Evolutionary conservation across 306 rosid species (phyloP), one percentile per base, ranked within the genome.

Genomic region (Gleditsia sinensis): DNA sequence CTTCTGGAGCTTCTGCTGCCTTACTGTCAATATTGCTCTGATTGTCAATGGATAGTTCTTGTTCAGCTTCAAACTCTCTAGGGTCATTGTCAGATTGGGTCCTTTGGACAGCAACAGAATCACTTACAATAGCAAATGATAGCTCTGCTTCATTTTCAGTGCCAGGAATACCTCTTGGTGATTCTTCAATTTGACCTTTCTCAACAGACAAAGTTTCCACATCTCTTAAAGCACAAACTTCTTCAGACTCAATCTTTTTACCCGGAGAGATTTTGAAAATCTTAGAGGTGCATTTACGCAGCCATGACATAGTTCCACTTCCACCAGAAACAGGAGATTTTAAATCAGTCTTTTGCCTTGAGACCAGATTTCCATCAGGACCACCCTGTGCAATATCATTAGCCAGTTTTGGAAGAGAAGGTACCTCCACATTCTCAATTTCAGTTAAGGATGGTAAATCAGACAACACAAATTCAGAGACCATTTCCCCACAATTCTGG

Each of bases 251-350:
- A 0, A 59, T 62, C 77, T 84, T 90, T 51, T 45, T 90, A 37
- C 84, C 83, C 0, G 98, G 95, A 25, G 98, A 92, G 61, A 90
- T 70, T 50, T 75, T 94, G 59, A 94, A 88, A 57, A 94, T 87
- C 89, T 88, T 94, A 17, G 98, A 75, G 49, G 97, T 91, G 84
- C 98, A 91, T 78, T 92, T 91, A 17, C 93, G 96, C 34, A 94
- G 71, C 96, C 96, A 94, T 71, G 95, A 91, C 55, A 94, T 69
- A 19, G 92, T 89, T 40, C 91, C 94, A 60, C 85, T 89, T 40
- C 91, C 94, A 60, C 85, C 96, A 84, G 92, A 85, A 59, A 73
- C 77, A 7, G 88, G 92, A 68, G 94, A 85, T 75, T 65, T 86
- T 24, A 71, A 62, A 72, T 76, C 91, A 51, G 50, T 75, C 64